phyloP scores from a whole-genome alignment of 2,329 filamentous ascomycete species.

The Alternaria arbusti region DNA sequence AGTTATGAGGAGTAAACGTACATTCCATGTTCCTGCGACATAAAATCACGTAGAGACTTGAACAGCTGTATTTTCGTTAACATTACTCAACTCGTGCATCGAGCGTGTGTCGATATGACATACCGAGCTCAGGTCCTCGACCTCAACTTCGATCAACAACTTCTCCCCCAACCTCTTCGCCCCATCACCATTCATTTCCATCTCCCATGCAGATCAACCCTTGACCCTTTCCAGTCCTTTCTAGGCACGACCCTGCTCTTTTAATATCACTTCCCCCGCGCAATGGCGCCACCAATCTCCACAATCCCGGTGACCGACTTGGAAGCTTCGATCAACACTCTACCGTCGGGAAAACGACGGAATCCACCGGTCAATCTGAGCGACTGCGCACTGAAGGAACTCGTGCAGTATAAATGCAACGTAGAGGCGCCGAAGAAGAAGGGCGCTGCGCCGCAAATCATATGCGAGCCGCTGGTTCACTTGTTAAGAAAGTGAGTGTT shows the following conservation, averaged over 20 bases:
- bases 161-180: slow-evolving; percentile 59
- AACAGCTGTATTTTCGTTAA: slow-evolving; percentile 46
- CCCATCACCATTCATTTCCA: slow-evolving; percentile 33
- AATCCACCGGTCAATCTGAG: slow-evolving; percentile 61
- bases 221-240: neutral
- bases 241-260: neutral
- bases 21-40: slow-evolving; percentile 14
- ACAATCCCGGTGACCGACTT: slow-evolving; percentile 61
- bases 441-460: slow-evolving; percentile 50
- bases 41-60: slow-evolving; percentile 42
- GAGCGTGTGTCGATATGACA: slow-evolving; percentile 1
- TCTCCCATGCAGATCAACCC: slow-evolving; percentile 1
- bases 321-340: slow-evolving; percentile 58
- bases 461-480: slow-evolving; percentile 65
- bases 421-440: slow-evolving; percentile 49
- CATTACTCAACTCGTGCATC: neutral
- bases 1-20: neutral
- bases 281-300: slow-evolving; percentile 64
- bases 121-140: slow-evolving; percentile 40
- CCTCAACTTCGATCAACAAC: slow-evolving; percentile 53
- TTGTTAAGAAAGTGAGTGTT: slow-evolving; percentile 63
- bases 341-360: slow-evolving; percentile 58
- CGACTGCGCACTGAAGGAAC: slow-evolving; percentile 63
- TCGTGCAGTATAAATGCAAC: slow-evolving; percentile 69
- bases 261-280: neutral